Evolutionary conservation across 345 rosid genomes (phyloP), one percentile per base, ranked within the genome.

Genomic region (Populus tremula): DNA sequence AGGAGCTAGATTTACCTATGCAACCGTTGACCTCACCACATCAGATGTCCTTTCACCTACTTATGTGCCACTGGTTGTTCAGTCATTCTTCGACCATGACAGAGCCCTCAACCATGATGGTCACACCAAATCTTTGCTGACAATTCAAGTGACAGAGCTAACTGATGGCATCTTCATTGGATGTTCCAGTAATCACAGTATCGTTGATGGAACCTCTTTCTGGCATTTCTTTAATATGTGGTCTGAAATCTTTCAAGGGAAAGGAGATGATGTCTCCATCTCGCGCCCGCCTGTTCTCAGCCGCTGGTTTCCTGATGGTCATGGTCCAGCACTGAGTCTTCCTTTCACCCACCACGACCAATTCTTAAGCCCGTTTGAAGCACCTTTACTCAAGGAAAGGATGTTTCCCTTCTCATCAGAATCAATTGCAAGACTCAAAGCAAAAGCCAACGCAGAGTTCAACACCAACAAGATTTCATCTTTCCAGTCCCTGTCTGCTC

Each of bases 91-190:
- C 47, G 94, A 91, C 20, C 95, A 90, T 36, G 87, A 91, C 31
- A 64, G 85, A 69, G 94, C 92, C 0, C 2, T 87, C 72, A 87
- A 84, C 69, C 88, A 79, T 6, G 97, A 91, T 71, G 97, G 98
- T 3, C 89, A 91, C 61, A 50, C 67, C 67, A 75, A 38, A 45
- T 85, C 97, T 43, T 77, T 94, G 78, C 67, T 93, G 43, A 82
- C 92, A 5, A 67, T 86, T 49, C 89, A 94, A 82, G 92, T 85
- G 12, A 94, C 94, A 0, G 90, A 92, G 47, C 68, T 92, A 20
- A 79, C 83, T 6, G 97, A 94, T 76, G 94, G 94, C 0, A 66
- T 94, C 27, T 92, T 94, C 83, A 69, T 94, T 14, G 95, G 93
- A 43, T 31, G 87, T 50, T 94, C 97, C 6, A 80, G 89, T 77